Evolutionary conservation across 257 asterid genomes (phyloP).

Genomic region (Nicotiana attenuata): DNA sequence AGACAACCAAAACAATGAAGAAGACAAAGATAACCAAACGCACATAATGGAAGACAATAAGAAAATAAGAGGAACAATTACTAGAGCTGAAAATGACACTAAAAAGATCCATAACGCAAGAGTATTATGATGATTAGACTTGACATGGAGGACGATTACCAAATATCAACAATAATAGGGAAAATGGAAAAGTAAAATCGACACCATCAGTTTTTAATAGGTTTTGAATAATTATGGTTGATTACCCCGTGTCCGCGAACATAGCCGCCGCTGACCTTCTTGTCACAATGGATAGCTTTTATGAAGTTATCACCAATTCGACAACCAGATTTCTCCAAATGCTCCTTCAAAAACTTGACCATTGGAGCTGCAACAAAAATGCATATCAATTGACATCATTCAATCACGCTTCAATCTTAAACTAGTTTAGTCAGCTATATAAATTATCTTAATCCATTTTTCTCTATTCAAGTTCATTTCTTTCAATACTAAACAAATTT

Average conservation of each 20-base stretch:
- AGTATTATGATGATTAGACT: conserved; percentile 13
- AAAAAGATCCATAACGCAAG: background rate
- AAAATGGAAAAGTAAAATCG: background rate
- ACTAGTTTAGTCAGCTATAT: background rate
- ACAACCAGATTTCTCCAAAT: conserved; percentile 75
- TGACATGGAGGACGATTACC: background rate
- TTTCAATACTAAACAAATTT: background rate
- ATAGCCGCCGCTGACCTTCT: background rate
- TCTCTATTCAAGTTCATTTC: background rate
- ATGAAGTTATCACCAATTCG: conserved; percentile 50
- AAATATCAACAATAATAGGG: background rate
- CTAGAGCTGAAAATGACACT: background rate
- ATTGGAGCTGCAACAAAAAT: conserved; percentile 50
- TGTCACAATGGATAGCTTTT: conserved; percentile 43
- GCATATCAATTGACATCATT: background rate
- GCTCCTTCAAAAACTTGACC: conserved; percentile 71
- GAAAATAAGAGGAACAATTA: background rate
- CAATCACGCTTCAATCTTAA: background rate
- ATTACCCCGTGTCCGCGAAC: conserved; percentile 6
- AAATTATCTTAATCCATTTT: background rate
- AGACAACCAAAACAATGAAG: background rate
- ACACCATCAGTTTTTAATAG: background rate
- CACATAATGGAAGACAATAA: background rate
- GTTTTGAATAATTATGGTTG: background rate
- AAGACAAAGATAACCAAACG: background rate